Base-by-base conservation (phyloP, 768 basidiomycete genomes). In the Trametes cinnabarina region DNA sequence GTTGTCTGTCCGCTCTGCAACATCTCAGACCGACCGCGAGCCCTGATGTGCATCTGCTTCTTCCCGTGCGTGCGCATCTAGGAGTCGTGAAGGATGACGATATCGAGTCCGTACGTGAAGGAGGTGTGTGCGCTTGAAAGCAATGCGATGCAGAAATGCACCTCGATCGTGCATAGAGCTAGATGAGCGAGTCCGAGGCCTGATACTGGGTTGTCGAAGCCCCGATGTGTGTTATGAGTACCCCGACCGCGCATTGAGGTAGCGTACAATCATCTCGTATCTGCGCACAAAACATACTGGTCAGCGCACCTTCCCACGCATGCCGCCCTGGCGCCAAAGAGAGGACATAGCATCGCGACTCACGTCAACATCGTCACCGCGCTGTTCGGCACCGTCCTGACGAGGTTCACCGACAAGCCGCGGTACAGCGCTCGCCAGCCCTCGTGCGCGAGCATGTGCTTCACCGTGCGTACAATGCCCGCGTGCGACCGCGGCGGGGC, bases 291-390 rank as follows among this genome's bases (percentile, higher is more conserved):
- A 8, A 26, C 28, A 22, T 10, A 9, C 11, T n/a, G 15, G 25
- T 49, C 40, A 53, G 46, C 35, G 22, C 19, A n/a, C 22, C n/a
- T 7, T 12, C 30, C 12, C 30, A 12, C 30, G 30, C 30, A 7
- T 15, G 23, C 20, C 22, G 2, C 26, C 56, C 26, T 14, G 2
- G 12, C 32, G 23, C 17, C 32, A 19, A n/a, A 43, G n/a, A n/a
- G 7, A 2, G 28, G 12, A n/a, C n/a, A 48, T 25, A 55, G 55
- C 17, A 32, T 9, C 30, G 14, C 22, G 4, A 79, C 81, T 71
- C 79, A 95, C 89, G 92, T 93, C 69, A 98, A 73, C 83, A 99
- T 89, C 37, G 97, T 99, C 62, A 98, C 90, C 3, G 94, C 94
- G 65, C 91, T 93, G 71, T 94, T 94, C 15, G 97, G 97, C 62